These are phyloP conservation scores for Sisymbrium altissimum DNA, from an alignment of 345 rosid species.

Conservation along the genomic window DNA sequence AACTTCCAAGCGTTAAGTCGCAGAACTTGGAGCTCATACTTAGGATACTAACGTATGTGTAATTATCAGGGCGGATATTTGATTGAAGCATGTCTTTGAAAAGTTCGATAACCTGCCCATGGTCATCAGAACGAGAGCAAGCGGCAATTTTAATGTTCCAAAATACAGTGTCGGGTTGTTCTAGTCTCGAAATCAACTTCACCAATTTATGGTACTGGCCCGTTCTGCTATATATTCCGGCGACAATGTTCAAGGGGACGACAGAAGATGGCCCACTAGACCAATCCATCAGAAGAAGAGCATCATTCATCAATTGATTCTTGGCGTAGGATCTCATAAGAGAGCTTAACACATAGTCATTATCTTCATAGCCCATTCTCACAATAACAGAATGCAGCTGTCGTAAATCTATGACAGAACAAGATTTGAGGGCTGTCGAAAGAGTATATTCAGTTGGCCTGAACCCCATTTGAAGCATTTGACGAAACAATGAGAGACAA, in stretches of 20 bases:
- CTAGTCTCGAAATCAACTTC: constrained; percentile 60
- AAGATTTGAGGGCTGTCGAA: constrained; percentile 56
- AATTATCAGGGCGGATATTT: constrained; percentile 59
- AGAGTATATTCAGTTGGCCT: constrained; percentile 72
- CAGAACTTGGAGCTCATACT: constrained; percentile 46
- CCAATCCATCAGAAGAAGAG: constrained; percentile 44
- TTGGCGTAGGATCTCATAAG: constrained; percentile 66
- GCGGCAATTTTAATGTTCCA: constrained; percentile 85
- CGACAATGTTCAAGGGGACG: constrained; percentile 52
- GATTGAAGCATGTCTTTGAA: constrained; percentile 56
- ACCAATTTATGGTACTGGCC: constrained; percentile 58
- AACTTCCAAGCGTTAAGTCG: constrained; percentile 65
- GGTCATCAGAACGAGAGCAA: constrained; percentile 54
- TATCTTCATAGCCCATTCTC: constrained; percentile 61
- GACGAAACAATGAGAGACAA: constrained; percentile 40
- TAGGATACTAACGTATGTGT: constrained; percentile 74
- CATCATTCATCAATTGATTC: constrained; percentile 53
- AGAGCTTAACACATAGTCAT: constrained; percentile 63
- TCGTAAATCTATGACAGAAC: constrained; percentile 35
- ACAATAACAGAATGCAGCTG: constrained; percentile 67
- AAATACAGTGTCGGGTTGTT: constrained; percentile 69
- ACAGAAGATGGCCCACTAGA: constrained; percentile 36
- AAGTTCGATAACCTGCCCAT: constrained; percentile 54
- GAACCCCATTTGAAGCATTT: constrained; percentile 58
- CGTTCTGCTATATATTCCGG: constrained; percentile 64